phyloP scores from a whole-genome alignment of 2,329 filamentous ascomycete genomes.

The Aspergillus eucalypticola region DNA sequence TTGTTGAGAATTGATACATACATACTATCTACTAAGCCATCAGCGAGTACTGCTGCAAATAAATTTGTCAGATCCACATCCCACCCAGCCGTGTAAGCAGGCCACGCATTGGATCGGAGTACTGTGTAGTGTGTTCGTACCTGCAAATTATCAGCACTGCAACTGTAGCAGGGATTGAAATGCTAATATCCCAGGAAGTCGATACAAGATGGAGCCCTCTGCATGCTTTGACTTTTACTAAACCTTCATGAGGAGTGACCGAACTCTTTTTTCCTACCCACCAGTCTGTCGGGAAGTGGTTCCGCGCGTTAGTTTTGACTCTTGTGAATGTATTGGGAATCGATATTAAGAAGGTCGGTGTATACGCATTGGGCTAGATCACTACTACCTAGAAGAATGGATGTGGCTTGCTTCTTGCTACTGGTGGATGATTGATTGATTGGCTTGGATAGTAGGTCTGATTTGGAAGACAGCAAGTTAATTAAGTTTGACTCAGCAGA shows the following conservation, averaged over 20 bases:
- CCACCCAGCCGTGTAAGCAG: background rate
- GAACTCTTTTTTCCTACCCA: background rate
- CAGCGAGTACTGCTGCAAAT: background rate
- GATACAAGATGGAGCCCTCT: conserved; percentile 5
- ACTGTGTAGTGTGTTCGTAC: background rate
- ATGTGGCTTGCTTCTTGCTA: too few species aligned
- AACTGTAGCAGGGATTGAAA: conserved; percentile 16
- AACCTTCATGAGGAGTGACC: background rate
- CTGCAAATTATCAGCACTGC: conserved; percentile 8
- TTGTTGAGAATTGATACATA: background rate
- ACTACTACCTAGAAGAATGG: too few species aligned
- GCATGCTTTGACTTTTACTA: background rate
- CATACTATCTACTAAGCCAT: background rate
- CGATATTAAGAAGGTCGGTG: too few species aligned
- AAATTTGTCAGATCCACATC: background rate
- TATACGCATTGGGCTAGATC: too few species aligned
- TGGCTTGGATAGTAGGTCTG: too few species aligned
- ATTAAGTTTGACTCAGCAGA: conserved; percentile 1
- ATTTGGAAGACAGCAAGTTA: background rate
- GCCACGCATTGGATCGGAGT: background rate
- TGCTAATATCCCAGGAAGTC: background rate
- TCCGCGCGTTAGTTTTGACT: conserved; percentile 1
- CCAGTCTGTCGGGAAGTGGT: background rate
- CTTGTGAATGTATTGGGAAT: too few species aligned
- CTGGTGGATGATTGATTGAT: too few species aligned